phyloP scores from a whole-genome alignment of 306 rosid species.

The Rosa chinensis region DNA sequence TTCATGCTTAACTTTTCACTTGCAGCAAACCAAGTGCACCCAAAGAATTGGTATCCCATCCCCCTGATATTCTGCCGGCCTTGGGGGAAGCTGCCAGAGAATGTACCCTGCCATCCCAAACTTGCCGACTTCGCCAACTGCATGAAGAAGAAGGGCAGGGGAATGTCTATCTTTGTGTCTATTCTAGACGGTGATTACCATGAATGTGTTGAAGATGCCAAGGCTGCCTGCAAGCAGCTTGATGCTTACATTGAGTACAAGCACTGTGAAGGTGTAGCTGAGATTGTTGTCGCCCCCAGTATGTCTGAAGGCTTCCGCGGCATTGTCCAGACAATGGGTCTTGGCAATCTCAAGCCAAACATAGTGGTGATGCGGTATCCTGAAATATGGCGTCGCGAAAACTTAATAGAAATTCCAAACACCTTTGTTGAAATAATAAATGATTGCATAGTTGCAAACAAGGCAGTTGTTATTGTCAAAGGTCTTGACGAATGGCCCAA shows the following conservation, averaged over 20 bases:
- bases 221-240: conserved; percentile 90
- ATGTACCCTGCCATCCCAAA: conserved; percentile 99
- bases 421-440: conserved; percentile 88
- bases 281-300: conserved; percentile 93
- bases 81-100: conserved; percentile 98
- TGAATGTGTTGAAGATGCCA: conserved; percentile 93
- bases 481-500: conserved; percentile 99
- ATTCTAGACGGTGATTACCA: conserved; percentile 94
- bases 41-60: conserved; percentile 99
- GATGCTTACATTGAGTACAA: conserved; percentile 90
- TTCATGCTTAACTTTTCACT: conserved; percentile 21
- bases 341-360: conserved; percentile 98
- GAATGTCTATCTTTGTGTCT: conserved; percentile 95
- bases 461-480: conserved; percentile 95
- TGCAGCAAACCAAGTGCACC: conserved; percentile 97
- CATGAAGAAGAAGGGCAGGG: conserved; percentile 98
- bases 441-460: conserved; percentile 95
- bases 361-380: conserved; percentile 98
- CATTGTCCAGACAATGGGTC: conserved; percentile 97
- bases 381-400: conserved; percentile 98
- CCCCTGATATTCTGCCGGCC: conserved; percentile 97
- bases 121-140: conserved; percentile 98
- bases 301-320: conserved; percentile 97
- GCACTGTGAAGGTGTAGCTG: conserved; percentile 98
- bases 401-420: conserved; percentile 85